Base-by-base conservation (phyloP, 176 grass and related monocot species). In the Triticum turgidum region DNA sequence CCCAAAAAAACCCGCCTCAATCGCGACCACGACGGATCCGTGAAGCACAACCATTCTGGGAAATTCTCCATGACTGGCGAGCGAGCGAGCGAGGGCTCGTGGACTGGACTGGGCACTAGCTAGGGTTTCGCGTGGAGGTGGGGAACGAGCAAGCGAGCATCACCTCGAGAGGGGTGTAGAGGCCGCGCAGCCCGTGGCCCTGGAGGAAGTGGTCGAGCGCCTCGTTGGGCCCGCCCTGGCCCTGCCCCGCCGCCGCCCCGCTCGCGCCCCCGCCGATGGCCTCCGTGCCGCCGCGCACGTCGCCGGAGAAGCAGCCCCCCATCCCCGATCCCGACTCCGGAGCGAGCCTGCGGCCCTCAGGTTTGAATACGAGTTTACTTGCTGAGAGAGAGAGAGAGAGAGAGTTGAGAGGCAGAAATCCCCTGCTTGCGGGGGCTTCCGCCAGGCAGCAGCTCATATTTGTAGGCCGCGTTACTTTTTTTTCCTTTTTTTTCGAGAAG, bases 121-220 rank as follows among this genome's bases (percentile, higher is more conserved):
- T 52, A 54, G 51, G 51, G 51, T 54, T 54, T 54, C 51, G 0
- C 51, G 5, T 7, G 14, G 51, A 13, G 47, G 45, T 1, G 13
- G 47, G 13, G 47, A 11, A 5, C 4, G 41, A 27, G 12, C 32
- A 1, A 47, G 44, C 4, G 45, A 52, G 15, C 44, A 54, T 54
- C 61, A 96, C 97, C 97, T 98, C 94, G 82, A 98, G 69, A 2
- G 94, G 87, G 58, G 88, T 83, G 88, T 89, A 91, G 75, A 98
- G 92, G 20, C 51, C 51, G 51, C 94, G 93, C 22, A 96, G 86
- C 27, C 88, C 93, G 39, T 80, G 82, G 41, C 87, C 20, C 61
- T 92, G 85, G 82, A 98, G 87, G 86, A 96, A 93, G 63, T 91
- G 47, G 73, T 90, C 90, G 2, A 98, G 88, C 4, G 90, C 93